Percentiles rank a stretch among this genome's conserved stretches.
These are phyloP conservation scores for Talaromyces sp. DNA, from an alignment of 2,329 filamentous ascomycete genomes.

Conservation along the genomic window DNA sequence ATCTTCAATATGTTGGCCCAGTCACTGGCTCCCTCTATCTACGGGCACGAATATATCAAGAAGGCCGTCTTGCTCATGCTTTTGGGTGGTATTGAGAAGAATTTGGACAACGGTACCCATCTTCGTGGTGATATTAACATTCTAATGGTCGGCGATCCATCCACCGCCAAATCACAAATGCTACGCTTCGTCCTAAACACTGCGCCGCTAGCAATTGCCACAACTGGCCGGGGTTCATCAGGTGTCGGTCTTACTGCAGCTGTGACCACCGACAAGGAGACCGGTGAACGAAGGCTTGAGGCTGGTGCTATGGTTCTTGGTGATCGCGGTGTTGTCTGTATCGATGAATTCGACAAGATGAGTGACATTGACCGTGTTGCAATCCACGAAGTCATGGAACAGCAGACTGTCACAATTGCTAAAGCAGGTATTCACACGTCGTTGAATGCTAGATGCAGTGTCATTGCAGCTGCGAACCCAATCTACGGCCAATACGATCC, in stretches of 20 bases:
- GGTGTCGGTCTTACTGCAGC: constrained; percentile 96
- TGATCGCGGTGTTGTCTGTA: constrained; percentile 95
- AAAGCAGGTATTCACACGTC: constrained; percentile 98
- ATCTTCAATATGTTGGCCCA: constrained; percentile 90
- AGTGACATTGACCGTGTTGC: constrained; percentile 96
- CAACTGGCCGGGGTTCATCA: constrained; percentile 92
- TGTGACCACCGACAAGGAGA: constrained; percentile 95
- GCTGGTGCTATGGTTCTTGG: constrained; percentile 98
- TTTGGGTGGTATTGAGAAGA: constrained; percentile 95
- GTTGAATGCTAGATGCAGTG: constrained; percentile 92
- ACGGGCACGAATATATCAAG: constrained; percentile 95
- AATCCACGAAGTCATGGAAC: constrained; percentile 99
- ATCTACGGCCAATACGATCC: constrained; percentile 98
- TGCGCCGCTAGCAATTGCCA: constrained; percentile 91
- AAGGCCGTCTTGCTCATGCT: constrained; percentile 96
- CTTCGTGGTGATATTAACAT: constrained; percentile 98
- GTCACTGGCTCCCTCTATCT: constrained; percentile 93
- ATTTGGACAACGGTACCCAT: constrained; percentile 95
- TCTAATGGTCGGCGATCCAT: constrained; percentile 97
- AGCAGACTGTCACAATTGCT: constrained; percentile 97
- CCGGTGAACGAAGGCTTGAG: constrained; percentile 88
- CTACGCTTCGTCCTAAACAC: constrained; percentile 96
- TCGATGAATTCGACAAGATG: constrained; percentile 99
- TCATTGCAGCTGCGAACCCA: constrained; percentile 93
- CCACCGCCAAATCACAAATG: constrained; percentile 97